Evolutionary conservation across 306 rosid species (phyloP), one percentile per base, ranked within the genome.

Genomic region (Prunus mongolica): DNA sequence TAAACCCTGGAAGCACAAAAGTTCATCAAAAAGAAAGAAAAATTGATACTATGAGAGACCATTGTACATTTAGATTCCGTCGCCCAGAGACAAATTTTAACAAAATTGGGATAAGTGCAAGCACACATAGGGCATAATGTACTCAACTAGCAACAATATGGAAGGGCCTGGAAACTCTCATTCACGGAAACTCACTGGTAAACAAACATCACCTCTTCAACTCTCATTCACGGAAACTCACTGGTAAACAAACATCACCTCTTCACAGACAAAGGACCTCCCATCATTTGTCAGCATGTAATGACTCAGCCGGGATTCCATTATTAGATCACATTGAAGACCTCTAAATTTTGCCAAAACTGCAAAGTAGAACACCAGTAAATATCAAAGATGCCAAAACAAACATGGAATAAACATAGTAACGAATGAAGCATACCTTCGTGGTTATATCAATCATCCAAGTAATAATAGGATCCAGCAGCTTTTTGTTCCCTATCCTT

Each of bases 401-500:
- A 56, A 61, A 61, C 65, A 61, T 2, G 38, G 8, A 25, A 5
- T 12, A 61, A 27, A 25, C 13, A 0, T 15, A 56, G 62, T n/a
- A n/a, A 24, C 6, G n/a, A 61, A 25, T 25, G 65, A 60, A 60
- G 28, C 65, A 24, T 25, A 60, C 65, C 34, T 24, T 61, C 38
- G 12, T 14, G 65, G 2, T 28, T 25, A 25, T 13, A 79, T 87
- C 81, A 92, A 82, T 95, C 97, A 66, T 95, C 99, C 63, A 95
- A 89, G 80, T 95, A 95, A 87, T 95, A 95, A 65, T 95, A 95
- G 19, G 99, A 92, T 38, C 97, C 98, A 27, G 99, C 98, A 52
- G 81, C 8, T 77, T 95, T 95, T 54, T 95, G 99, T 71, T 95
- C 99, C 77, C 98, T 84, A 75, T 94, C 98, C 78, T 94, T 94